Evolutionary conservation across 768 basidiomycete genomes (phyloP), one percentile per base, ranked within the genome.

Genomic region (Trametes punicea): DNA sequence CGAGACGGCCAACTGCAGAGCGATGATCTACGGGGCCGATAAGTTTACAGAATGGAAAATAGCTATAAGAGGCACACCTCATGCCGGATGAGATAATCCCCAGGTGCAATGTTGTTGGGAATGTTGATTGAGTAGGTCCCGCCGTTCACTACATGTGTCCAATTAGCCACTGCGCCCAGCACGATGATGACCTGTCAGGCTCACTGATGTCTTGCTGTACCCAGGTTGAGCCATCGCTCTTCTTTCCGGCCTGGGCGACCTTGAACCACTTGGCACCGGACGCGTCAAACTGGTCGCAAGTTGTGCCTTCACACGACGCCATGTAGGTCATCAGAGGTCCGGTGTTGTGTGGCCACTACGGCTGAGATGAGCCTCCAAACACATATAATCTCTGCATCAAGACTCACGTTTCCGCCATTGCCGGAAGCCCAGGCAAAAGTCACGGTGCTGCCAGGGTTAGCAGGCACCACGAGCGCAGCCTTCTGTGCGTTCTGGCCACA

Each of bases 301-400:
- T 73, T 0, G 75, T 74, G 42, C 71, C 69, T 13, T 49, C 81
- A 63, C 89, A 91, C 20, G 74, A 70, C 1, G 87, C 78, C 79
- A 91, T 77, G 65, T 91, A 91, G 27, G 85, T 88, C 70, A 90
- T 70, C 71, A 89, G 73, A 6, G 89, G 88, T 4, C 89, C 88
- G 21, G 73, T 82, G 55, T 86, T 71, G 62, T 88, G 81, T 2
- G 74, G 75, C 81, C 78, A 81, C 71, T 77, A 51, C n/a, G 13
- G n/a, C 6, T 4, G 4, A 33, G 20, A 10, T 27, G 8, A 13
- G 4, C 8, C 11, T 15, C 21, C 15, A 8, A 15, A 11, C 41
- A 10, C 21, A 42, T 21, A 2, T 71, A 80, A 46, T 16, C n/a
- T 5, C 27, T 16, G 1, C 21, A 23, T 7, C 10, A 3, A 34